Evolutionary conservation across 2,329 filamentous ascomycete species (phyloP).

Genomic region (Verticillium klebahnii): DNA sequence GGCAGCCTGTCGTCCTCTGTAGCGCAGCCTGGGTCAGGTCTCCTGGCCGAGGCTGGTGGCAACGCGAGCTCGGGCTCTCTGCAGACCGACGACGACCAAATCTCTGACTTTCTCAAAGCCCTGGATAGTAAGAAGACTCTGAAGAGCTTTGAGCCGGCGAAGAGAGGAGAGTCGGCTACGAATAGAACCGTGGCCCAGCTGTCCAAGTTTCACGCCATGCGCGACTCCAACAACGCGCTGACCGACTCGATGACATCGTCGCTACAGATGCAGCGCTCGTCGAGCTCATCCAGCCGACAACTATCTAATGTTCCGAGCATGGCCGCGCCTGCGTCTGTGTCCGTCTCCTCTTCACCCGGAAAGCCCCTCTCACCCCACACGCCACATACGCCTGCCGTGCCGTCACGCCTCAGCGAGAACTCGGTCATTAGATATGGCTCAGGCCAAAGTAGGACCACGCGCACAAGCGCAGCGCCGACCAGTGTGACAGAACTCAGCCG

Average conservation of each 20-base stretch:
- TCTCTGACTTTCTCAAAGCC: conserved; percentile 86
- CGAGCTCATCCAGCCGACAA: conserved; percentile 64
- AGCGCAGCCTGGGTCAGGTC: conserved; percentile 70
- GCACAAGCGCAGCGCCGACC: conserved; percentile 19
- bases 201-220: conserved; percentile 82
- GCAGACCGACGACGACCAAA: conserved; percentile 81
- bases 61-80: conserved; percentile 64
- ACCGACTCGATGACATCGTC: conserved; percentile 94
- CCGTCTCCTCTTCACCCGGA: conserved; percentile 81
- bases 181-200: conserved; percentile 76
- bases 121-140: conserved; percentile 86
- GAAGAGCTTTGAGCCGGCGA: conserved; percentile 67
- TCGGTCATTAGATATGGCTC: conserved; percentile 68
- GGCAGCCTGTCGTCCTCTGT: conserved; percentile 68
- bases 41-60: conserved; percentile 66
- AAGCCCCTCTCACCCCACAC: conserved; percentile 88
- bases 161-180: conserved; percentile 63
- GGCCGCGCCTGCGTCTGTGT: conserved; percentile 68
- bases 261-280: conserved; percentile 76
- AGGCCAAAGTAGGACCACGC: conserved; percentile 19
- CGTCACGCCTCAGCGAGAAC: conserved; percentile 87
- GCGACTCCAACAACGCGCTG: conserved; percentile 80
- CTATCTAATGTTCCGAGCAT: conserved; percentile 60
- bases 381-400: conserved; percentile 88
- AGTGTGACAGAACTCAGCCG: conserved; percentile 23